A percentile compares a stretch with the other conserved stretches of the same genome.
Evolutionary conservation across 164 flowering plant genomes (phyloP).

Genomic region (Dillenia turbinata): DNA sequence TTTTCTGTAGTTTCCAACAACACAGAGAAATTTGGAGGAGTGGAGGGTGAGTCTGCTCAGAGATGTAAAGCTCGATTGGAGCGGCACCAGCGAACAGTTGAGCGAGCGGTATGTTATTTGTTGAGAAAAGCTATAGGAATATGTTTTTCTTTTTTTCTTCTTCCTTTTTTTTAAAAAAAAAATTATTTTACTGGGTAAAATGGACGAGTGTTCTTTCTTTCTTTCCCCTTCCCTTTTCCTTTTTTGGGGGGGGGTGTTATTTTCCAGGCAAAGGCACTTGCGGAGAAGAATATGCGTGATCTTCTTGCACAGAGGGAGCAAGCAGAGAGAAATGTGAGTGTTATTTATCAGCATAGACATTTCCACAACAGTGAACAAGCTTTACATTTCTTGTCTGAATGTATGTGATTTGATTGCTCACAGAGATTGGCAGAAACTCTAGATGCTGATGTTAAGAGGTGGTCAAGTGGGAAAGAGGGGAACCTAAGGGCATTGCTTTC

Average conservation of each 20-base stretch:
- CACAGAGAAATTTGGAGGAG: slow-evolving; percentile 33
- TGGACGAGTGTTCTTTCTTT: no score
- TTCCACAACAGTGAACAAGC: slow-evolving; percentile 2
- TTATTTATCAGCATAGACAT: slow-evolving; percentile 3
- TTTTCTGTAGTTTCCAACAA: slow-evolving; percentile 19
- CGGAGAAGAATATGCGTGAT: slow-evolving; percentile 88
- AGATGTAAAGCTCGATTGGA: slow-evolving; percentile 87
- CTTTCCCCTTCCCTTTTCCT: no score
- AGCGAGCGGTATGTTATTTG: slow-evolving; percentile 70
- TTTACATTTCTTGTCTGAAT: slow-evolving; percentile 2
- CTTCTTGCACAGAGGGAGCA: slow-evolving; percentile 79
- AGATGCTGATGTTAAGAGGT: slow-evolving; percentile 85
- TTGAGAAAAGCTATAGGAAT: no score
- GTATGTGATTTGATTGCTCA: slow-evolving; percentile 7
- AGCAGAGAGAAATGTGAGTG: slow-evolving; percentile 76
- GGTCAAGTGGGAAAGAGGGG: slow-evolving; percentile 91
- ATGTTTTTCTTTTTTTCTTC: not conserved
- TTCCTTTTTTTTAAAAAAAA: not conserved
- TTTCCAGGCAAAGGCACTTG: slow-evolving; percentile 88
- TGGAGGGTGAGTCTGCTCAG: slow-evolving; percentile 77
- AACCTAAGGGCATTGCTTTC: slow-evolving; percentile 93
- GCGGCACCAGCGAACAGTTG: slow-evolving; percentile 80
- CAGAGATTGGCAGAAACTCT: slow-evolving; percentile 85
- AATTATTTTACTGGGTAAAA: not conserved
- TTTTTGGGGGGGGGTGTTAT: not conserved